phyloP scores from a whole-genome alignment of 2,329 filamentous ascomycete genomes.

The Macrophomina tecta region DNA sequence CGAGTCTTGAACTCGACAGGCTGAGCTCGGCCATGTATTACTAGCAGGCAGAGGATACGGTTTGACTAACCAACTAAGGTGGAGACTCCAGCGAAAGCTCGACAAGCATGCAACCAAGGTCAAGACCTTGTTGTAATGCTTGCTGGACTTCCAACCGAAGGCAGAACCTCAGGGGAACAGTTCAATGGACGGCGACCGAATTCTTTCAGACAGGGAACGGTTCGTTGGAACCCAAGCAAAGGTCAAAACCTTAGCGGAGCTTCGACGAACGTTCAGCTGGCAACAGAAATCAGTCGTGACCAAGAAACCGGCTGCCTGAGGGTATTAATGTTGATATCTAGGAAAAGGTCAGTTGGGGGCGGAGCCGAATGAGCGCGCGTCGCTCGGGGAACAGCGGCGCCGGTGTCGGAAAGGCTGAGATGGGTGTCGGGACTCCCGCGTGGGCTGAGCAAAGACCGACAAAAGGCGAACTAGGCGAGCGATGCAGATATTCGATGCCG shows the following conservation, averaged over 20 bases:
- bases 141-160: conserved; percentile 14
- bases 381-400: neutral
- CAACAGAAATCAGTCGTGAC: neutral
- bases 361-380: neutral
- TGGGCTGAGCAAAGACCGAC: neutral
- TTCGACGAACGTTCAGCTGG: neutral
- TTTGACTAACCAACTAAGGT: conserved; percentile 19
- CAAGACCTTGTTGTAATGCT: conserved; percentile 1
- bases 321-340: neutral
- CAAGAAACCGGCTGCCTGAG: conserved; percentile 9
- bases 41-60: neutral
- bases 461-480: neutral
- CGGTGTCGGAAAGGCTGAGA: neutral
- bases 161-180: conserved; percentile 16
- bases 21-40: neutral
- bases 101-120: neutral
- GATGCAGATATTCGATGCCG: conserved; percentile 5
- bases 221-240: neutral
- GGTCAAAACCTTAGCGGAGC: conserved; percentile 5
- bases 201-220: neutral
- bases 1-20: conserved; percentile 14
- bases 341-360: neutral
- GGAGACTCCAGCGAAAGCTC: neutral
- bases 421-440: no score
- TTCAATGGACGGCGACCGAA: neutral